phyloP scores from a whole-genome alignment of 495 filamentous ascomycete genomes.

The Penicillium bovifimosum region DNA sequence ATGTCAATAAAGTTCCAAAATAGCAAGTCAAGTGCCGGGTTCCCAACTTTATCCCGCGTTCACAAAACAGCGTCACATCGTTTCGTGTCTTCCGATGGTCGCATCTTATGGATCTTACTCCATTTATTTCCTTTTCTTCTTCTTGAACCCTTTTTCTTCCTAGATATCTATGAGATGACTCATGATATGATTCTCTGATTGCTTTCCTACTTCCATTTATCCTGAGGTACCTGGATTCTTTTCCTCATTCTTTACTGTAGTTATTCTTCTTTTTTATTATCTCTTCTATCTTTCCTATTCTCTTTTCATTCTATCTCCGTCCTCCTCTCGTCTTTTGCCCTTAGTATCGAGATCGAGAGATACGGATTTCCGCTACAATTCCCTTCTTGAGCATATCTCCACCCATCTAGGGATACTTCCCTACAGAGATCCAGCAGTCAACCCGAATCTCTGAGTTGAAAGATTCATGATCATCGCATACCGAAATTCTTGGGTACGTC shows the following conservation, averaged over 20 bases:
- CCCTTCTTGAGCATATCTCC: constrained; percentile 7
- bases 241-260: neutral
- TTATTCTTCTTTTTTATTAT: neutral
- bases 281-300: constrained; percentile 3
- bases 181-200: neutral
- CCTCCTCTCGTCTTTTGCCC: no score
- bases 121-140: neutral
- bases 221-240: neutral
- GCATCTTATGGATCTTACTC: constrained; percentile 19
- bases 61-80: constrained; percentile 31
- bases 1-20: constrained; percentile 1
- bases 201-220: neutral
- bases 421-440: neutral
- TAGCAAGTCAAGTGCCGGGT: constrained; percentile 8
- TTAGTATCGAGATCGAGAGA: no score
- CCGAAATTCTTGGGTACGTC: constrained; percentile 20
- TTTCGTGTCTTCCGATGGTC: constrained; percentile 33
- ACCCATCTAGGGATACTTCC: constrained; percentile 13
- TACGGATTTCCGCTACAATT: no score
- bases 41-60: constrained; percentile 11
- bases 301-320: constrained; percentile 9
- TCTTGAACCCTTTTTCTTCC: neutral
- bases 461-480: constrained; percentile 5
- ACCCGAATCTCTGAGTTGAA: neutral
- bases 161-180: neutral